Evolutionary conservation across 176 grass and related monocot genomes (phyloP), one percentile per base, ranked within the genome.

Genomic region (Saccharum spontaneum): DNA sequence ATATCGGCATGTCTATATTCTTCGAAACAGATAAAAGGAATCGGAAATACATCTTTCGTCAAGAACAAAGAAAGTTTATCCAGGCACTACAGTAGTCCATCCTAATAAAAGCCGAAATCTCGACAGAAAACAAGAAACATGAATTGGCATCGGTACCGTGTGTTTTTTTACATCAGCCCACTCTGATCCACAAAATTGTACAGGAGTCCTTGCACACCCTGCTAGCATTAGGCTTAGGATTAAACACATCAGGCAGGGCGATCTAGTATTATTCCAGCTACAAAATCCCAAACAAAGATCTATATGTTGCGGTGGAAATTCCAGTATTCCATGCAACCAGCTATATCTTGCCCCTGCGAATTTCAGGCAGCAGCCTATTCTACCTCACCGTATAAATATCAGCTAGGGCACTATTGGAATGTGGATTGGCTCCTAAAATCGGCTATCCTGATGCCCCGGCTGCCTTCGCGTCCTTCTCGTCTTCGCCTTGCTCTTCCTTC

Each of bases 401-500:
- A 69, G 31, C 69, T 69, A 61, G 52, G 64, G 39, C n/a, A 7
- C 60, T 86, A 77, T 49, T n/a, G 38, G 59, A 85, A 34, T 69
- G 41, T 23, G 63, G 62, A n/a, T 50, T 50, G 31, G 36, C 69
- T 84, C 81, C 45, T 71, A 86, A 83, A 52, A 90, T 24, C 1
- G 30, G 43, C 87, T 82, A 98, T 72, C 91, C 86, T 45, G 93
- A 96, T 69, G 93, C 93, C 46, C 93, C 86, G n/a, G 90, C 91
- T 69, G 86, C 97, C 68, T 83, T 85, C 2, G 77, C 75, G 26
- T 89, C 75, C 75, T 98, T 95, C 10, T 95, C 93, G 0, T 87
- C 88, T 81, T 94, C 91, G 3, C 82, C 80, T 87, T 98, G 93
- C 67, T 98, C 93, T 84, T 98, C 97, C 86, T 98, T 94, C 1